Evolutionary conservation across 345 rosid species (phyloP).

Genomic region (Brassica nigra): DNA sequence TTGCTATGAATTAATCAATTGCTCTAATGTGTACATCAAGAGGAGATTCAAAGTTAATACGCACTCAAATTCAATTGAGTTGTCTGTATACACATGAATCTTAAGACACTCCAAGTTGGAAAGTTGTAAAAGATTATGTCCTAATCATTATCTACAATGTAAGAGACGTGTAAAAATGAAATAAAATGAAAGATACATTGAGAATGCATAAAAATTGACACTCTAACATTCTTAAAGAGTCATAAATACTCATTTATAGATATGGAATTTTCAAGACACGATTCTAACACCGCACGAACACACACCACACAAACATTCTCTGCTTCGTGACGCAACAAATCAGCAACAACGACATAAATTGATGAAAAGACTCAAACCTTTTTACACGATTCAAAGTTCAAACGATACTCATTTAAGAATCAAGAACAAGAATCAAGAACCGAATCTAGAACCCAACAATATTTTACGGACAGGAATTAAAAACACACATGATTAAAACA

Average conservation of each 20-base stretch:
- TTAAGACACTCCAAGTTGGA: not conserved
- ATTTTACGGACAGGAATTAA: not conserved
- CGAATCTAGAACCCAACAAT: slow-evolving; percentile 21
- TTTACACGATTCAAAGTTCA: slow-evolving; percentile 1
- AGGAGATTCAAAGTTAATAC: not conserved
- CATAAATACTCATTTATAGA: slow-evolving; percentile 21
- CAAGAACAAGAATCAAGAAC: slow-evolving; percentile 34
- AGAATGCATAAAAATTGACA: slow-evolving; percentile 20
- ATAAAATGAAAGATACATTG: not conserved
- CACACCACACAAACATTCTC: slow-evolving; percentile 18
- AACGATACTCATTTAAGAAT: slow-evolving; percentile 15
- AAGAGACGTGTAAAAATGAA: slow-evolving; percentile 26
- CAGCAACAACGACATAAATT: slow-evolving; percentile 12
- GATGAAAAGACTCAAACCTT: not conserved
- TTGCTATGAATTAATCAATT: not conserved
- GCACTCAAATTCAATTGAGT: not conserved
- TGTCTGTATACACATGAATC: not conserved
- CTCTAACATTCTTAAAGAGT: slow-evolving; percentile 28
- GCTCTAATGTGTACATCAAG: not conserved
- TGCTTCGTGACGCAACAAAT: slow-evolving; percentile 28
- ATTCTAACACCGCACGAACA: slow-evolving; percentile 12
- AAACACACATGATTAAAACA: not conserved
- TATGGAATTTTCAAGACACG: slow-evolving; percentile 27
- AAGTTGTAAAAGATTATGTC: not conserved
- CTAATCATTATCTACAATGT: not conserved